Conservation (phyloP, 2,329 filamentous ascomycete species). For the Fusarium concolor region DNA sequence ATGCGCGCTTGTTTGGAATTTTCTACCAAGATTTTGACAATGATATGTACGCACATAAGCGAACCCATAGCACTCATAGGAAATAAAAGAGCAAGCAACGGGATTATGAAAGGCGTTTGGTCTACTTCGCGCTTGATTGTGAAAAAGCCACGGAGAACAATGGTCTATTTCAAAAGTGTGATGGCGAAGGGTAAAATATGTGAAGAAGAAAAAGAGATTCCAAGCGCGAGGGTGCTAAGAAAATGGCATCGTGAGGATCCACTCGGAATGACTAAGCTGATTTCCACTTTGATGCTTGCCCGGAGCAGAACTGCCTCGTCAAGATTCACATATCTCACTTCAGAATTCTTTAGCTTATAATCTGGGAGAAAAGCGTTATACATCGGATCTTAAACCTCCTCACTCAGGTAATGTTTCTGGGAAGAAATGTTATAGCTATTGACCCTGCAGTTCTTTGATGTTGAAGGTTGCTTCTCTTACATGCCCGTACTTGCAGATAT, state of each 20-base stretch:
- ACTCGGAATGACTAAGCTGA: conserved; percentile 43
- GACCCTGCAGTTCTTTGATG: not conserved
- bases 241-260: conserved; percentile 21
- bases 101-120: conserved; percentile 70
- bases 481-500: not conserved
- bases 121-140: conserved; percentile 66
- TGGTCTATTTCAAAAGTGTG: conserved; percentile 51
- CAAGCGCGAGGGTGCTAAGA: conserved; percentile 17
- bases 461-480: not conserved
- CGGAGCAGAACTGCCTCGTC: not conserved
- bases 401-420: not conserved
- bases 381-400: not conserved
- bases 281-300: not conserved
- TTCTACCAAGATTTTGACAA: conserved; percentile 4
- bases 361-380: not conserved
- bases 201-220: conserved; percentile 50
- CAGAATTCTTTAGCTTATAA: not conserved
- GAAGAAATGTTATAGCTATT: not conserved
- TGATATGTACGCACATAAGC: conserved; percentile 69
- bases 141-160: conserved; percentile 56
- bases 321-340: not conserved
- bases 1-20: not conserved
- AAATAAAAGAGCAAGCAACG: conserved; percentile 58
- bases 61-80: conserved; percentile 67
- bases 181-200: conserved; percentile 60